Base-by-base conservation (phyloP, 1,284 basidiomycete genomes). In the Pisolithus thermaeus region DNA sequence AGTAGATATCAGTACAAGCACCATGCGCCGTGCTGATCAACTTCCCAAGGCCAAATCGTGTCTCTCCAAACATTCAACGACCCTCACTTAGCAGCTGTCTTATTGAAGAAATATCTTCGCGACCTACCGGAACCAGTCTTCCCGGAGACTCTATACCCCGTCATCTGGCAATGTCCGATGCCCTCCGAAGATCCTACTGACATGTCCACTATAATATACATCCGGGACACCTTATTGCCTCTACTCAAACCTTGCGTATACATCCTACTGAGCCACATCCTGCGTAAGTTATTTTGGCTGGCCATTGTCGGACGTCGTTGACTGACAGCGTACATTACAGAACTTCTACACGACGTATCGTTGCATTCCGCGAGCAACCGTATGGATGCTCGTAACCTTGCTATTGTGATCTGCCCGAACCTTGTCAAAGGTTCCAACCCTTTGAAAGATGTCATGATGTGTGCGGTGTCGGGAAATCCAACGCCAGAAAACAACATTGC, bases 331-430 rank as follows among this genome's bases (percentile, higher is more conserved):
- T 32, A 50, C n/a, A 14, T 28, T 53, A 4, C 55, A 90, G 88
- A 90, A 61, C 74, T 92, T 23, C 73, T 91, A 56, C 84, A 92
- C 57, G 83, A 90, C 53, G 83, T 91, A 6, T 84, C 88, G 0
- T 68, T 84, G 12, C 81, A 80, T 14, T 74, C 82, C 0, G 70
- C 74, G 1, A 70, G 68, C 3, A 92, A 92, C 63, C 76, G 78
- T 47, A 93, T 93, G 90, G 86, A 90, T 61, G 86, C 88, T 22
- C 78, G 84, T 58, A 93, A 92, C 61, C 80, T 92, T 39, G 76
- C 90, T 9, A 73, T 92, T 40, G 89, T 92, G 6, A 70, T 92
- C 25, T 79, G 76, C 52, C 90, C 91, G 12, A 93, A 92, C 59
- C 78, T 93, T 48, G 78, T 90, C 51, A 80, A 81, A 52, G 72